These are phyloP conservation scores for Wickerhamomyces pijperi DNA, from an alignment of 805 yeast species.

Conservation along the genomic window DNA sequence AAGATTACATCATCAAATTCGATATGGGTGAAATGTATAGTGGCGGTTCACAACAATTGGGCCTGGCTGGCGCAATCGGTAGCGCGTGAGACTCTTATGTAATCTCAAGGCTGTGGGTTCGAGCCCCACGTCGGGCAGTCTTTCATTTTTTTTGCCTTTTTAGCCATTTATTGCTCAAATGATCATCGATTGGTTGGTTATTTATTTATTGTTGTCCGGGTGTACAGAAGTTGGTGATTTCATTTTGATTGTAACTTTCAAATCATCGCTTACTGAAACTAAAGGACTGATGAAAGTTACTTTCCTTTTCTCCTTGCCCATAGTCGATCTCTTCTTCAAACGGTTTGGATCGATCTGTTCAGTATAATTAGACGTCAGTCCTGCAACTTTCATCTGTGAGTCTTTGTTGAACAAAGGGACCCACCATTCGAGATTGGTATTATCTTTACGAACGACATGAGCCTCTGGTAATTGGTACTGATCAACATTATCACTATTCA, in stretches of 20 bases:
- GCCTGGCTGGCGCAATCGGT: constrained; percentile 27
- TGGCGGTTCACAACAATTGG: background rate
- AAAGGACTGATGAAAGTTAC: constrained; percentile 1
- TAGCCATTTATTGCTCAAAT: too few species aligned
- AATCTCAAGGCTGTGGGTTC: constrained; percentile 25
- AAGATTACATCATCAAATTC: too few species aligned
- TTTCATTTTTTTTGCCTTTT: too few species aligned
- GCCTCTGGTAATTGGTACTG: constrained; percentile 18
- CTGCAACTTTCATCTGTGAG: constrained; percentile 9
- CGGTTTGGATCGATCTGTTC: background rate
- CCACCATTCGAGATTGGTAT: constrained; percentile 19
- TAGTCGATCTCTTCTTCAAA: too few species aligned
- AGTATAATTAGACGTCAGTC: background rate
- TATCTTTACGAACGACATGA: constrained; percentile 5
- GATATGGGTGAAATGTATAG: too few species aligned
- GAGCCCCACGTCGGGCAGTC: constrained; percentile 24
- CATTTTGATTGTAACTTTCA: too few species aligned
- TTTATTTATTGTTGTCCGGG: too few species aligned
- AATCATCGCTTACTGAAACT: background rate
- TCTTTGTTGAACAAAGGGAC: constrained; percentile 22
- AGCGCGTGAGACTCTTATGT: constrained; percentile 25
- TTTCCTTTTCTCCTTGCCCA: constrained; percentile 2
- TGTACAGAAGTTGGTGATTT: too few species aligned
- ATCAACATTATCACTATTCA: constrained; percentile 8
- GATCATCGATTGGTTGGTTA: too few species aligned